Evolutionary conservation across 495 filamentous ascomycete species (phyloP), one percentile per base, ranked within the genome.

Genomic region (Penicillium pancosmium): DNA sequence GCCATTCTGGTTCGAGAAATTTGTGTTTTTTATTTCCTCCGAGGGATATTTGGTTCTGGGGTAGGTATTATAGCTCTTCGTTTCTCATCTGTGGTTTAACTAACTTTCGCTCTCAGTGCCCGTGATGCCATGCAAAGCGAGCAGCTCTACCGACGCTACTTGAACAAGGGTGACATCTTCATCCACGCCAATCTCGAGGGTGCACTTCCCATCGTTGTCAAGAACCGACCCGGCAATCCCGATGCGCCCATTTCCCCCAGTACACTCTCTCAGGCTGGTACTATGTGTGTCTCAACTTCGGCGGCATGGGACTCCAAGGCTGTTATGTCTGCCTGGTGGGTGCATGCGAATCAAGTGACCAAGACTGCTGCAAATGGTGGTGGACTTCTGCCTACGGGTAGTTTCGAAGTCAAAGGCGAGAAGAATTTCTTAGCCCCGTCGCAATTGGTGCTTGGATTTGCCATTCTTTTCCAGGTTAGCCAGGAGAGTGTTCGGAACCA

Each of bases 1-100:
- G 60, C 86, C 85, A 50, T 82, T 91, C 63, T 98, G 94, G 93
- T 97, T 98, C 65, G 94, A 98, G 65, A 98, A 98, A 68, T 98
- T 96, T 63, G 71, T 84, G 15, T 97, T 89, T 78, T 98, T 98
- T 77, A 85, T 98, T 59, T 96, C 92, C 1, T 96, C 93, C 0
- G 94, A 98, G 63, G 93, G 94, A 8, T 97, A 98, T 67, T 83
- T 98, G 5, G 90, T 97, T 11, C 80, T 98, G 13, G 86, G 80
- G 71, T 79, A 68, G 41, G 73, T 68, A 10, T 44, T 40, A 48
- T 49, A 8, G 19, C 10, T 53, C 47, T 49, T 21, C 3, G 25
- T 18, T 36, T 5, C 53, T 55, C n/a, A 31, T 6, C 4, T 31
- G 27, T 31, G 27, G 31, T 15, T 12, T 15, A 8, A 15, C 8